Conservation (phyloP, 1,284 basidiomycete genomes). For the Marasmius fiardii region DNA sequence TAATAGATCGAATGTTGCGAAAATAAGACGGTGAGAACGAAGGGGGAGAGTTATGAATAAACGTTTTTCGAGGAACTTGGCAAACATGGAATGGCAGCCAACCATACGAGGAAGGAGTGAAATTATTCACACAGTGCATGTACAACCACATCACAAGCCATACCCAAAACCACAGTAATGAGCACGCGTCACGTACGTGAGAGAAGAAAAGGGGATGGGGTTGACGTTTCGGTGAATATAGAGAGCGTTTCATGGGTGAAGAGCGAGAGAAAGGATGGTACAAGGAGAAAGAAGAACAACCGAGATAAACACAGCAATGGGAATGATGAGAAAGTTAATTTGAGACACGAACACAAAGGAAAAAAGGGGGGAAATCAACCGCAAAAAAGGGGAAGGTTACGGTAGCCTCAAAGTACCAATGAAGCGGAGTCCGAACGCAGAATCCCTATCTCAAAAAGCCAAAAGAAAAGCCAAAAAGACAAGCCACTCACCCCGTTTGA, state of each 20-base stretch:
- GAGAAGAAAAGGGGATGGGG: background rate
- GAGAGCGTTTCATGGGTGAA: no score
- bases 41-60: no score
- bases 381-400: background rate
- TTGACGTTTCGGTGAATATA: background rate
- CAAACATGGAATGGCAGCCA: no score
- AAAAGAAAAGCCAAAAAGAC: constrained; percentile 4
- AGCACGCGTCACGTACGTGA: background rate
- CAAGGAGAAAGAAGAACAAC: constrained; percentile 5
- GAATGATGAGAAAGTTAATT: background rate
- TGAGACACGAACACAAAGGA: background rate
- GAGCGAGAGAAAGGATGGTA: constrained; percentile 9
- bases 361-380: background rate
- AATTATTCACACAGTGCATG: background rate
- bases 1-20: no score
- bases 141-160: background rate
- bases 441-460: background rate
- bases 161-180: background rate
- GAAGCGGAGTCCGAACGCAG: background rate
- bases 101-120: no score
- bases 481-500: constrained; percentile 10
- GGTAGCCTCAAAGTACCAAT: background rate
- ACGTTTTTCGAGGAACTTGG: no score
- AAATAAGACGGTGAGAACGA: no score
- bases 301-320: background rate